Conservation (phyloP, 208 protist genomes). For the Wallacemonas sp. region DNA sequence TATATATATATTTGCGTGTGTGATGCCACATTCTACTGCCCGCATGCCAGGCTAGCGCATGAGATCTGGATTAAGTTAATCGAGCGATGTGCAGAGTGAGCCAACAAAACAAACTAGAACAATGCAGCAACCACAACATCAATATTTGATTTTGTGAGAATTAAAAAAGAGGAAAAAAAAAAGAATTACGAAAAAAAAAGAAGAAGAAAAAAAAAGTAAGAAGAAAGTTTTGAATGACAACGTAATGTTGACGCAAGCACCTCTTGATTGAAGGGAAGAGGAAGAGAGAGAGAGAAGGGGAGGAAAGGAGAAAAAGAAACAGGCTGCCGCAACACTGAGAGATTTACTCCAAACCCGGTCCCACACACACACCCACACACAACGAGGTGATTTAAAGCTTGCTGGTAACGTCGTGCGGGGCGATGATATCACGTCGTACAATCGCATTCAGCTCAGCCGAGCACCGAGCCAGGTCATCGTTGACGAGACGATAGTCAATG, state of each 20-base stretch:
- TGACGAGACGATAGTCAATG: conserved; percentile 76
- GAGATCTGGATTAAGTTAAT: no score
- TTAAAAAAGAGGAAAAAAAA: no score
- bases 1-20: no score
- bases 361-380: not conserved
- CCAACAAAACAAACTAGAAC: no score
- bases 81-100: no score
- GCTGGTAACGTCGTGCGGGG: conserved; percentile 15
- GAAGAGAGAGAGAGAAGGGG: not conserved
- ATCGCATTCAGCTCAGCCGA: conserved; percentile 37
- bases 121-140: no score
- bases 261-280: not conserved
- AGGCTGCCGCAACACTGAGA: not conserved
- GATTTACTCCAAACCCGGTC: no score
- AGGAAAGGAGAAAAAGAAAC: not conserved
- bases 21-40: no score
- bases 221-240: not conserved
- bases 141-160: no score
- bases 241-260: no score
- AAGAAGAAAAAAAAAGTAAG: not conserved
- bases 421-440: conserved; percentile 27
- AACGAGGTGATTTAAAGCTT: conserved; percentile 16
- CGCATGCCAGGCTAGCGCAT: no score
- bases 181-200: no score
- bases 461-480: conserved; percentile 72